Conservation (phyloP, 139 green algal genomes). For the Chlamydomonas eustigma region DNA sequence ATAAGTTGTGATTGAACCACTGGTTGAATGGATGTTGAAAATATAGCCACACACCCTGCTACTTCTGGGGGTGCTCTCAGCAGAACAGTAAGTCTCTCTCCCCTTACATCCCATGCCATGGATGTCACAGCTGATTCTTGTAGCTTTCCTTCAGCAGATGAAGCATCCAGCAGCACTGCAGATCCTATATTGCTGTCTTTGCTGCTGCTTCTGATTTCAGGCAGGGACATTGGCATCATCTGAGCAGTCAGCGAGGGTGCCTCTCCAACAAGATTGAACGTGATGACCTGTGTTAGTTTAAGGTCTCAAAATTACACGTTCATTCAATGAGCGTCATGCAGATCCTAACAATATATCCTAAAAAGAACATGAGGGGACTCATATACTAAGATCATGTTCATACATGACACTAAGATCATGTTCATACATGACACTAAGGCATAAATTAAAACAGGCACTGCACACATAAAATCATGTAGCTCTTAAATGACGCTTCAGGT, state of each 20-base stretch:
- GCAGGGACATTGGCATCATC: constrained; percentile 31
- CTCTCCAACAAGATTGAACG: not conserved
- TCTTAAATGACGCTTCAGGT: not conserved
- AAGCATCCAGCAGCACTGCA: no score
- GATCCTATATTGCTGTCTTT: not conserved
- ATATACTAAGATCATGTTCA: no score
- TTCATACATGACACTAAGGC: no score
- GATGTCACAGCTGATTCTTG: no score
- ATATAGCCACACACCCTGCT: constrained; percentile 35
- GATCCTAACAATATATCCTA: no score
- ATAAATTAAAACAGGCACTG: not conserved
- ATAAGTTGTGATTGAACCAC: constrained; percentile 33
- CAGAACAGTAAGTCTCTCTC: constrained; percentile 15
- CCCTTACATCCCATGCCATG: constrained; percentile 34
- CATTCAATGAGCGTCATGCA: no score
- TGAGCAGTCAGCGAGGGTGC: constrained; percentile 10
- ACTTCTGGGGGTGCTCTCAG: constrained; percentile 17
- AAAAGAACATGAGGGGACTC: no score
- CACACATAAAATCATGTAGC: not conserved
- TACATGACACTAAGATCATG: no score
- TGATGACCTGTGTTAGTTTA: no score
- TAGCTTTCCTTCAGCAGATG: not conserved
- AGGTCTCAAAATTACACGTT: no score
- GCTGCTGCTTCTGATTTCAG: constrained; percentile 15
- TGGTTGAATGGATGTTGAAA: constrained; percentile 28